Base-by-base conservation (phyloP, 148 eudicot species). In the Simmondsia chinensis region DNA sequence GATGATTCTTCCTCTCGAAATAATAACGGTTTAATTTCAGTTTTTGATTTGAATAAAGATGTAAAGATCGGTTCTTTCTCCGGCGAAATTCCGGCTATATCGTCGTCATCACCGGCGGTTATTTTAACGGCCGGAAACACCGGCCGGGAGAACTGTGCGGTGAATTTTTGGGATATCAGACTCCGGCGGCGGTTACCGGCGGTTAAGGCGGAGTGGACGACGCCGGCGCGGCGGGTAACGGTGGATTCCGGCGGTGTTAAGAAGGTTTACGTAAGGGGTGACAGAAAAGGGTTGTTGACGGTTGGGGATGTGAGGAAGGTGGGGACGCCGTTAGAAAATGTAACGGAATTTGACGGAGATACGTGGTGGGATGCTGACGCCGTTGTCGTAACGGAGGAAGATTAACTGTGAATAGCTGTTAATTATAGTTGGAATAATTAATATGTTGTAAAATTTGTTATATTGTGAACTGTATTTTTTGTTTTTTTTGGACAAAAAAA, bases 271-370 rank as follows among this genome's bases (percentile, higher is more conserved):
- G 66, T 75, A 1, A 68, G 72, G 20, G 76, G 68, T 59, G 76
- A 61, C 32, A 64, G 56, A 15, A 33, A 38, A 9, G 68, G 53
- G 15, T 57, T 43, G 21, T 17, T 70, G 37, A 49, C 60, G 52
- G 83, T 77, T 7, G 72, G 80, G 11, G 91, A 81, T 20, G 21
- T 81, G 56, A 72, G 95, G 53, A 81, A 54, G 18, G 35, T 48
- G 10, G 60, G 63, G 33, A 31, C 57, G 52, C 72, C 79, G 56
- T 64, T 70, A 37, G 48, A 13, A 33, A 53, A 33, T 13, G 43
- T 20, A 34, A 54, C 56, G 43, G 69, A 57, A 33, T 13, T 40
- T 23, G 65, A 70, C 49, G 73, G 44, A 6, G 80, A 68, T 12
- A 43, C 50, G 28, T 64, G 72, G 74, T 66, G 70, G 70, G 66